Evolutionary conservation across 176 grass and related monocot species (phyloP).

Genomic region (Elymus sibiricus): DNA sequence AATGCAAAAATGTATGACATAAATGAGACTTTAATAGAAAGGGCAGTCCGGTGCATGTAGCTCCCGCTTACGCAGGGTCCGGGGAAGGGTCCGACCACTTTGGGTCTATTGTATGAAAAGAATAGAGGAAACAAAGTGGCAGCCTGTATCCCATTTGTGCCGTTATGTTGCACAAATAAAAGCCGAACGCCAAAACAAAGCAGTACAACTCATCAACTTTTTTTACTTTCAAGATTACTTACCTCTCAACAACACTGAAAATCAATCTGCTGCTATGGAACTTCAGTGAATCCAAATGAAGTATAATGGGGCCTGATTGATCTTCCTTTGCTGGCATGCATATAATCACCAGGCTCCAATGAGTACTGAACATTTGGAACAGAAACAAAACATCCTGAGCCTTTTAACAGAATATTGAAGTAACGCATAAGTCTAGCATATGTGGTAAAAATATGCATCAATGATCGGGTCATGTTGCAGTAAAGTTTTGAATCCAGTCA

Average conservation of each 20-base stretch:
- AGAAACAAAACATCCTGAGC: constrained; percentile 1
- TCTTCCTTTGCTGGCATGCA: constrained; percentile 81
- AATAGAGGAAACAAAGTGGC: no score
- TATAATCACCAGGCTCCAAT: constrained; percentile 96
- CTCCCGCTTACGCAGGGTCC: no score
- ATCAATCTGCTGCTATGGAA: constrained; percentile 71
- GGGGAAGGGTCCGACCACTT: no score
- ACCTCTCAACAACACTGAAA: constrained; percentile 63
- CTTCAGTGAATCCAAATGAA: constrained; percentile 98
- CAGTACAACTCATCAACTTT: constrained; percentile 1
- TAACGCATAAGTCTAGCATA: constrained; percentile 10
- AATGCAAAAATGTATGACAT: not conserved
- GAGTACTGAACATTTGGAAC: constrained; percentile 52
- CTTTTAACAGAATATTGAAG: not conserved
- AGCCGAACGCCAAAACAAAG: not conserved
- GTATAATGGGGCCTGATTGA: constrained; percentile 66
- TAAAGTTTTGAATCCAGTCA: not conserved
- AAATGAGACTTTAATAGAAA: not conserved
- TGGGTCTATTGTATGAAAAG: no score
- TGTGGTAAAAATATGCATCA: constrained; percentile 8
- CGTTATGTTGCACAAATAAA: not conserved
- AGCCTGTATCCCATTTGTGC: not conserved
- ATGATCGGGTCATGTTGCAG: not conserved
- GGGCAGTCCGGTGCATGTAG: no score
- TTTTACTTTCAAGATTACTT: constrained; percentile 15